Conservation (phyloP, 768 basidiomycete genomes). For the Infundibulicybe gibba region DNA sequence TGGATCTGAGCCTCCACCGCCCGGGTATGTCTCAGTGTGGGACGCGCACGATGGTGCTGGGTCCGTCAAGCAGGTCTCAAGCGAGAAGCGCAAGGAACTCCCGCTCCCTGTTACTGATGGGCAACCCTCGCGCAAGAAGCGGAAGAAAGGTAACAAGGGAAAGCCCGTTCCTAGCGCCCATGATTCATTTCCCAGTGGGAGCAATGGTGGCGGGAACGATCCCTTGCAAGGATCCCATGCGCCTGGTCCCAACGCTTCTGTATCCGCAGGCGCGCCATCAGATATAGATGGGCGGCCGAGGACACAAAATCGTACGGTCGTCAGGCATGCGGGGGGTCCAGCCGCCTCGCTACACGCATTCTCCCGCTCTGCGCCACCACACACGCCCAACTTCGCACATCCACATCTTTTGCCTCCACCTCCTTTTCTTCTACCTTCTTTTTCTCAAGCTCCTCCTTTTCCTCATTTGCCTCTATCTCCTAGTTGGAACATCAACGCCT, state of each 20-base stretch:
- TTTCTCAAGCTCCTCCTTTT: too few relatives aligned
- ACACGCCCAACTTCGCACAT: too few relatives aligned
- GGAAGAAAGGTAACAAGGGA: constrained; percentile 24
- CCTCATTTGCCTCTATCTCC: too few relatives aligned
- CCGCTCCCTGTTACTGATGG: constrained; percentile 16
- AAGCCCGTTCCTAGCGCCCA: constrained; percentile 10
- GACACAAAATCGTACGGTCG: too few relatives aligned
- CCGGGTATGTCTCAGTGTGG: constrained; percentile 37
- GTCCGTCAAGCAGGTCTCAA: constrained; percentile 7
- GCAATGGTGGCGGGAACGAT: constrained; percentile 7
- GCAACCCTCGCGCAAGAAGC: constrained; percentile 13
- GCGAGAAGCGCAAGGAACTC: constrained; percentile 31
- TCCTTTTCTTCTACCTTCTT: too few relatives aligned
- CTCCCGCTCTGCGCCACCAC: too few relatives aligned
- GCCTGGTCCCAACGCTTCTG: constrained; percentile 24
- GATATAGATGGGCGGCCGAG: too few relatives aligned
- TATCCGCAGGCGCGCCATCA: background rate
- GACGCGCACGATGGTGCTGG: constrained; percentile 23
- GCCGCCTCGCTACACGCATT: too few relatives aligned
- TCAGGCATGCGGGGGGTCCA: too few relatives aligned
- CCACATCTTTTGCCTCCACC: too few relatives aligned
- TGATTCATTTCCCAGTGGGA: constrained; percentile 7
- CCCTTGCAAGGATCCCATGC: constrained; percentile 21
- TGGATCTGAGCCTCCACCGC: constrained; percentile 36
- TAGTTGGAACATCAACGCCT: too few relatives aligned